These are phyloP conservation scores for Datisca glomerata DNA, from an alignment of 306 rosid species.

Conservation along the genomic window DNA sequence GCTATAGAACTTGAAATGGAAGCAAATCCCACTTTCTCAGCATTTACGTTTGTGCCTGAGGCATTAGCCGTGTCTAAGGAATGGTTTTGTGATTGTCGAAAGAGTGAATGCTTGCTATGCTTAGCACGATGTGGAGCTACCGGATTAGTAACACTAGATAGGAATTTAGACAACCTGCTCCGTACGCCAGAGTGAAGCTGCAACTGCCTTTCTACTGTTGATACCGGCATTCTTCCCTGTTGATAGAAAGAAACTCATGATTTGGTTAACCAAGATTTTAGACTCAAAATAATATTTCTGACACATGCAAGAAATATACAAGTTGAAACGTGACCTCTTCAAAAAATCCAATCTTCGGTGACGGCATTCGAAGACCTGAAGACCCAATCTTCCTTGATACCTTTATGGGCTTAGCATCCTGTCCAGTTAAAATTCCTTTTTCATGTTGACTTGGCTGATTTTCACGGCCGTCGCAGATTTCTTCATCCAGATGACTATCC, in stretches of 20 bases:
- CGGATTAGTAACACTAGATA: background rate
- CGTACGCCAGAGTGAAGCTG: no score
- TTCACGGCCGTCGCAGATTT: background rate
- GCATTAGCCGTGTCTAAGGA: no score
- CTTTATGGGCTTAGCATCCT: constrained; percentile 8
- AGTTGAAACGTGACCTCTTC: constrained; percentile 28
- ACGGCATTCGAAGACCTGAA: constrained; percentile 38
- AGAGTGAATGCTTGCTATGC: constrained; percentile 11
- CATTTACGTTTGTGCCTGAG: no score
- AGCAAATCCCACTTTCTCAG: no score
- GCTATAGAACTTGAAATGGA: no score
- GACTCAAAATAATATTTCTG: no score
- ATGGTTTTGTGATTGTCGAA: background rate
- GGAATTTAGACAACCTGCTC: no score
- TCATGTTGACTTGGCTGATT: constrained; percentile 1
- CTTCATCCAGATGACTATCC: background rate
- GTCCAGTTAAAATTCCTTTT: constrained; percentile 1
- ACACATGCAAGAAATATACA: background rate
- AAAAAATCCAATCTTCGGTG: constrained; percentile 39
- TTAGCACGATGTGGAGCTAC: constrained; percentile 8
- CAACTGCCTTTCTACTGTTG: no score
- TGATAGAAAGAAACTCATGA: background rate
- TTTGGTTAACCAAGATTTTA: no score
- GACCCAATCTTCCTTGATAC: constrained; percentile 19
- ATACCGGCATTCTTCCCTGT: constrained; percentile 21